phyloP scores from a whole-genome alignment of 2,329 filamentous ascomycete species.

The Calonectria hawksworthii region DNA sequence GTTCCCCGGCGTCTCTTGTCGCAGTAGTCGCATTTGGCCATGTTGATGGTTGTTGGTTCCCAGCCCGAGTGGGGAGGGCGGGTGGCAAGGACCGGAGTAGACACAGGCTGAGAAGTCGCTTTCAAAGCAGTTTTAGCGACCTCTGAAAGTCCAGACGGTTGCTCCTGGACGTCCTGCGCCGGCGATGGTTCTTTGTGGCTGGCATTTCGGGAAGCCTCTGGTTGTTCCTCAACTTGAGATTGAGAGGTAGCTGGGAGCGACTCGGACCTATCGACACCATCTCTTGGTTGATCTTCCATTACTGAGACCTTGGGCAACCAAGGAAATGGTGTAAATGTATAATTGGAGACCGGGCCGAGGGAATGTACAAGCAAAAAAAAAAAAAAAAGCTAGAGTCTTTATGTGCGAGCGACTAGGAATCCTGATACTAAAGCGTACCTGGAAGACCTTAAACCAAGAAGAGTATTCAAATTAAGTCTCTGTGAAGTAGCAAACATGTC shows the following conservation, averaged over 20 bases:
- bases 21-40: slow-evolving; percentile 34
- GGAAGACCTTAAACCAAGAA: not conserved
- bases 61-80: slow-evolving; percentile 24
- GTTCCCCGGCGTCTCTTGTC: slow-evolving; percentile 17
- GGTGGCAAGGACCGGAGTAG: not conserved
- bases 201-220: not conserved
- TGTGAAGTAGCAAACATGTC: not conserved
- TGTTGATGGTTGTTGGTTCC: slow-evolving; percentile 24
- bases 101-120: not conserved
- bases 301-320: not conserved
- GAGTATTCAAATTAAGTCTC: not conserved
- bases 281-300: not conserved
- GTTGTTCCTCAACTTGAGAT: not conserved
- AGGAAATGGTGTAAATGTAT: not conserved
- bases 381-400: not conserved
- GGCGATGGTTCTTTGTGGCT: not conserved
- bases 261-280: not conserved
- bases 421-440: not conserved
- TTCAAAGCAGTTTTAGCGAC: not conserved
- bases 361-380: not conserved
- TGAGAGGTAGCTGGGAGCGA: not conserved
- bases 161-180: not conserved
- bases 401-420: too few relatives aligned
- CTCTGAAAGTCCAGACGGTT: not conserved
- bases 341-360: not conserved